phyloP scores from a whole-genome alignment of 306 rosid species.

The Rosa lucieae region DNA sequence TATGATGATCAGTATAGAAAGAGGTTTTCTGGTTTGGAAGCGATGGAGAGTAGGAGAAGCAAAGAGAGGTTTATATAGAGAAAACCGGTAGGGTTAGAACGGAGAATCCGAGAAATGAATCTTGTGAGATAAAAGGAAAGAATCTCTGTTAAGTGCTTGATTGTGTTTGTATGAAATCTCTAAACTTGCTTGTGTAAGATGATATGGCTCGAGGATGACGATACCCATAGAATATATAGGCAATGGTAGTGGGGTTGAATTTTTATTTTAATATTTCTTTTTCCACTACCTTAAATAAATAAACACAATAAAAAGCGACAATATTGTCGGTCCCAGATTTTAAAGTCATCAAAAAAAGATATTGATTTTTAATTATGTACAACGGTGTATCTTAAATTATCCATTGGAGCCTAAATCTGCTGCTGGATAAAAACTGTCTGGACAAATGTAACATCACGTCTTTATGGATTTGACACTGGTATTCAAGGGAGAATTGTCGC shows the following conservation, averaged over 20 bases:
- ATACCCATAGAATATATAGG: not conserved
- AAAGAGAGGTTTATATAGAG: slow-evolving; percentile 21
- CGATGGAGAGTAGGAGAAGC: slow-evolving; percentile 19
- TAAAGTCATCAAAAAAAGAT: not conserved
- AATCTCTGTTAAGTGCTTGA: slow-evolving; percentile 8
- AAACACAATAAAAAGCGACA: not conserved
- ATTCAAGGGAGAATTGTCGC: not conserved
- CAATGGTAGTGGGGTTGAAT: not conserved
- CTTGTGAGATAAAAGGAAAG: not conserved
- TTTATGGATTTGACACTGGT: not conserved
- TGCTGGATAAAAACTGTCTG: not conserved
- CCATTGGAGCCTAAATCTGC: not conserved
- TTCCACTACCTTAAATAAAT: not conserved
- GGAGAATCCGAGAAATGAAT: slow-evolving; percentile 11
- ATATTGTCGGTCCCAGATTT: not conserved
- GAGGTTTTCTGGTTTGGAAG: not conserved
- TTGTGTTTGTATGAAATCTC: slow-evolving; percentile 9
- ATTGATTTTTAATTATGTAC: not conserved
- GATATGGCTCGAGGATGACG: not conserved
- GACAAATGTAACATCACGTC: not conserved
- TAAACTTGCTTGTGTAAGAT: not conserved
- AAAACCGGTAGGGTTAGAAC: not conserved
- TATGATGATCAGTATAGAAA: not conserved
- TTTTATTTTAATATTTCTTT: not conserved
- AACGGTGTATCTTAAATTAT: not conserved